Base-by-base conservation (phyloP, 2,329 filamentous ascomycete species). In the Arthrobotrys musiformis region DNA sequence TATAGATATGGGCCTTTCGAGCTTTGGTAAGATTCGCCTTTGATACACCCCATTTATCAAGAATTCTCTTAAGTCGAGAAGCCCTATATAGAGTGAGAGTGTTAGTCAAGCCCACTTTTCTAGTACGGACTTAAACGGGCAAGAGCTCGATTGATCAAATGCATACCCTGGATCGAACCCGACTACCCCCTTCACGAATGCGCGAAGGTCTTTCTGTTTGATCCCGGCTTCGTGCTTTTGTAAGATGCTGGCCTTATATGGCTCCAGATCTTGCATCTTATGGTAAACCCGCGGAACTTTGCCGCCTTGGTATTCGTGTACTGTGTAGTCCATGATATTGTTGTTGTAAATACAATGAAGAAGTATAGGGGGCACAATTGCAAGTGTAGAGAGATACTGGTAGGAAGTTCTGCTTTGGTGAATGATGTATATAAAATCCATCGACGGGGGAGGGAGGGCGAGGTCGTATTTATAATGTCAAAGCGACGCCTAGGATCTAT, bases 1-100 rank as follows among this genome's bases (percentile, higher is more conserved):
- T 35, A 0, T 62, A 54, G 42, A 74, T 52, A 22, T 54, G 42
- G 13, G 50, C 28, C 30, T 74, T 74, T 7, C 70, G 40, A 11
- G 24, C 42, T n/a, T 44, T 67, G 2, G 70, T 74, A 8, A 74
- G 30, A 30, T 42, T 74, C 13, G 46, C 61, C 1, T 44, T 44
- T 2, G 70, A 68, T 28, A 26, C 24, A 1, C 22, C 24, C 70
- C 70, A 74, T 19, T 40, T 46, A 4, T 44, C n/a, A 6, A 61
- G 56, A 2, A 62, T 17, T 26, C 62, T 35, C 56, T 74, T 74
- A 2, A 74, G 44, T 9, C 40, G 19, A 15, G 58, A 35, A 1
- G 44, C 19, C 22, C 70, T 73, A 15, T 37, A 50, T 7, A 6
- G 8, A 6, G 24, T 46, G 11, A 37, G 17, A 35, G 52, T 30